These are phyloP conservation scores for Leccinum angustisporum DNA, from an alignment of 1,284 basidiomycete genomes.

Conservation along the genomic window DNA sequence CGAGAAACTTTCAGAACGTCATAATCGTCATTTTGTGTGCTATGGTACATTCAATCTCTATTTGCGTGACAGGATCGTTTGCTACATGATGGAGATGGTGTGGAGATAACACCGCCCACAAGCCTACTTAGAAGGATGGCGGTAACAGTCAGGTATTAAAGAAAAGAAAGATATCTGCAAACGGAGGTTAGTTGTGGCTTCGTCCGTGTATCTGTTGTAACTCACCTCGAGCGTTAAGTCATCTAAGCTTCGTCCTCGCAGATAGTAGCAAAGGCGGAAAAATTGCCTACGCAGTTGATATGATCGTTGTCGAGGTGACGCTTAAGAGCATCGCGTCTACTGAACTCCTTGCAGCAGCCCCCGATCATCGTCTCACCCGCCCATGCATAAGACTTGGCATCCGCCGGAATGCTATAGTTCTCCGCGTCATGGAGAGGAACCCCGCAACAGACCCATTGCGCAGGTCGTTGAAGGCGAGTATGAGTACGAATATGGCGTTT, in stretches of 20 bases:
- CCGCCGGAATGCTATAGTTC: slow-evolving; percentile 28
- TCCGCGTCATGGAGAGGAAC: slow-evolving; percentile 39
- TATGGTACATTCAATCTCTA: slow-evolving; percentile 23
- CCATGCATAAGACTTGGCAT: slow-evolving; percentile 34
- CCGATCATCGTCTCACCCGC: slow-evolving; percentile 41
- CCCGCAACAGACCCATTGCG: slow-evolving; percentile 41
- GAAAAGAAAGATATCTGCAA: slow-evolving; percentile 8
- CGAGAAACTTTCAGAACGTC: neutral
- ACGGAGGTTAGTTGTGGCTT: slow-evolving; percentile 1
- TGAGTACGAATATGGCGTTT: slow-evolving; percentile 55
- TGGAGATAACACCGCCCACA: slow-evolving; percentile 11
- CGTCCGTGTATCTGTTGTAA: neutral
- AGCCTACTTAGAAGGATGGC: slow-evolving; percentile 5
- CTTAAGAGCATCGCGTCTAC: slow-evolving; percentile 54
- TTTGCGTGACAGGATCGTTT: neutral
- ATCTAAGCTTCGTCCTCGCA: slow-evolving; percentile 27
- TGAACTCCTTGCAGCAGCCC: slow-evolving; percentile 52
- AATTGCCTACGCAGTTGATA: slow-evolving; percentile 40
- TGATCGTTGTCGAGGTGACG: slow-evolving; percentile 51
- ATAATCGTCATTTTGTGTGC: slow-evolving; percentile 9
- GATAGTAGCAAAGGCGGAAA: slow-evolving; percentile 27
- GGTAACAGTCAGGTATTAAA: neutral
- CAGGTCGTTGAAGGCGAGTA: slow-evolving; percentile 34
- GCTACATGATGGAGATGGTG: slow-evolving; percentile 19
- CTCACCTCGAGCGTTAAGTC: slow-evolving; percentile 11